Base-by-base conservation (phyloP, 192 early-diverging fungal species). In the Coemansia sp. region DNA sequence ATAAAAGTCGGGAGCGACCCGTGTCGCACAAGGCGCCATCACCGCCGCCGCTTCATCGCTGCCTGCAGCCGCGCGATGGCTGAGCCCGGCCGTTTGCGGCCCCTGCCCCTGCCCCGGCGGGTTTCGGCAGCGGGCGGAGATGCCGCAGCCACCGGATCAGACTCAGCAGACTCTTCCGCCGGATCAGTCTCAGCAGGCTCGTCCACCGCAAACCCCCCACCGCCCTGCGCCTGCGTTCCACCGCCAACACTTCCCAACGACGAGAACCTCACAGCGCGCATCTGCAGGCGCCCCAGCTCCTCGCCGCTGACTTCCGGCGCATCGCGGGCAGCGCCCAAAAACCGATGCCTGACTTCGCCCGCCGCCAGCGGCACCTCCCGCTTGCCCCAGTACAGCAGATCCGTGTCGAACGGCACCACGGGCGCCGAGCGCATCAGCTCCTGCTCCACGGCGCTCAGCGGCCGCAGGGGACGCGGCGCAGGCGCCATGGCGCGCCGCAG, bases 311-410 rank as follows among this genome's bases (percentile, higher is more conserved):
- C 58, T 45, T 73, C 56, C 23, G 86, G 82, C 39, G 72, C 69
- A 9, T 86, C 88, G 41, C 82, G 82, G 3, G 85, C 88, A 21
- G 71, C 68, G 44, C 88, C 88, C 47, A 85, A 63, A 53, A 87
- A 87, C 21, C 86, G 67, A 59, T 89, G 87, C 0, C 77, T 67
- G 45, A 70, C 78, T 45, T 87, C 87, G 53, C 67, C 22, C 11
- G 74, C 65, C 53, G 78, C 87, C 59, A 84, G 83, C 39, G 68
- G 72, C 11, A 89, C 77, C 23, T 71, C 63, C 9, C 72, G 67
- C 55, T 82, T 71, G 37, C 83, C 82, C 88, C 88, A 89, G 24
- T 87, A 82, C 13, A 82, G 75, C 48, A 89, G 60, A 58, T 89
- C 88, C 0, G 84, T 75, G 9, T 83, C 88, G 71, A 83, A 89